Percentiles rank a stretch among this genome's conserved stretches.
Conservation (phyloP, 2,329 filamentous ascomycete species). For the Torrubiella hemipterigena region DNA sequence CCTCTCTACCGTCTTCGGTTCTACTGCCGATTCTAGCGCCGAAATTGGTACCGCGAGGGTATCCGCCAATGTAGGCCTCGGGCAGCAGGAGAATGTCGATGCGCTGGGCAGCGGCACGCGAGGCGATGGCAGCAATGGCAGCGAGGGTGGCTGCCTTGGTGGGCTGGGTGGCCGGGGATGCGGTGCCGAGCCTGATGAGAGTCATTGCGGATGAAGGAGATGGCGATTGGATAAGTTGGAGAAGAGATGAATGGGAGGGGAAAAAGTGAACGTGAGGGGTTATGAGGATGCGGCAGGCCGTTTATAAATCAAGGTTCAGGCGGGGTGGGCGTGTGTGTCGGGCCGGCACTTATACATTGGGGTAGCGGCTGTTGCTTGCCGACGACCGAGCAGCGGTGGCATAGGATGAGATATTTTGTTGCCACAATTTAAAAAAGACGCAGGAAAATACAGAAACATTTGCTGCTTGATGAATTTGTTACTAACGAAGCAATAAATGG, state of each 20-base stretch:
- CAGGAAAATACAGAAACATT: no score
- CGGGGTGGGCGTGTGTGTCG: no score
- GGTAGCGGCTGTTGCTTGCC: no score
- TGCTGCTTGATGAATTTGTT: no score
- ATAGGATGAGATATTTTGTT: no score
- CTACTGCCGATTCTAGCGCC: conserved; percentile 64
- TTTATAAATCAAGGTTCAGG: no score
- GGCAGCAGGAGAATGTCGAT: conserved; percentile 74
- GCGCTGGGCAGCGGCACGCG: conserved; percentile 41
- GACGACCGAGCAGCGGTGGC: no score
- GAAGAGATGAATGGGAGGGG: background rate
- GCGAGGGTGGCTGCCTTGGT: conserved; percentile 49
- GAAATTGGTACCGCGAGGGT: conserved; percentile 71
- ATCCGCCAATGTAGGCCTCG: conserved; percentile 85
- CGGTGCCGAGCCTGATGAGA: conserved; percentile 40
- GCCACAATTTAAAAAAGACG: no score
- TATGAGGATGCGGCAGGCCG: no score
- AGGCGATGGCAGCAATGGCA: conserved; percentile 51
- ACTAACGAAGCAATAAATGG: no score
- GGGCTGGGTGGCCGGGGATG: conserved; percentile 39
- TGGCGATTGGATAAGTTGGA: background rate
- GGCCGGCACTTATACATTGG: no score
- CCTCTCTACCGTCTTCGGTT: conserved; percentile 58
- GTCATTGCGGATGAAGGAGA: conserved; percentile 6
- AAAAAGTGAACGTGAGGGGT: background rate